Evolutionary conservation across 306 rosid genomes (phyloP).

Genomic region (Argentina anserina): DNA sequence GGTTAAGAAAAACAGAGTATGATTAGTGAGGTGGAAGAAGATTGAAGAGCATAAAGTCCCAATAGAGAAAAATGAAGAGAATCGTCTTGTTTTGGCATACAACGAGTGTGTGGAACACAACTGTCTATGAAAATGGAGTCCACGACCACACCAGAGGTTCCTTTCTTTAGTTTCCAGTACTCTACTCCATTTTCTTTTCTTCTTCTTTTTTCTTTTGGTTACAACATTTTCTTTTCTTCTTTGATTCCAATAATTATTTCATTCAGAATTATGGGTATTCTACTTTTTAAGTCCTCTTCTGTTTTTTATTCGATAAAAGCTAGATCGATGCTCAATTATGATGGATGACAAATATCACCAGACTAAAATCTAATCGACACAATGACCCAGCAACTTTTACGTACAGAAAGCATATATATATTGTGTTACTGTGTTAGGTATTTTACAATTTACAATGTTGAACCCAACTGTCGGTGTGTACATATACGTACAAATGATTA

Average conservation of each 20-base stretch:
- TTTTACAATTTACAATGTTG: too few relatives aligned
- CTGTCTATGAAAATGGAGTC: constrained; percentile 3
- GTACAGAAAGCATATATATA: too few relatives aligned
- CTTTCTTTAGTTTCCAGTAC: background rate
- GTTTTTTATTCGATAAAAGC: background rate
- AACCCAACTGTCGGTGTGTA: background rate
- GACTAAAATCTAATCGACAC: background rate
- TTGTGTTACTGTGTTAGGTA: too few relatives aligned
- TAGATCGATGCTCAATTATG: background rate
- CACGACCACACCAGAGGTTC: constrained; percentile 13
- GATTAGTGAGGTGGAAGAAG: background rate
- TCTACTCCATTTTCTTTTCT: background rate
- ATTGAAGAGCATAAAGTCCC: background rate
- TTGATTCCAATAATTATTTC: background rate
- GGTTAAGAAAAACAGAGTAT: background rate
- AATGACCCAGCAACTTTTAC: too few relatives aligned
- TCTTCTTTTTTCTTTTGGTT: background rate
- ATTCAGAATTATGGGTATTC: background rate
- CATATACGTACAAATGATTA: too few relatives aligned
- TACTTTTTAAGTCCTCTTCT: background rate
- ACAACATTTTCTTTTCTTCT: background rate
- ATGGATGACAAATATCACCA: background rate
- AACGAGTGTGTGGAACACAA: constrained; percentile 13
- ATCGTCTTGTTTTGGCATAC: constrained; percentile 14
- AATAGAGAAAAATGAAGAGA: background rate